Base-by-base conservation (phyloP, 208 protist species). In the Trypanosoma congolense region DNA sequence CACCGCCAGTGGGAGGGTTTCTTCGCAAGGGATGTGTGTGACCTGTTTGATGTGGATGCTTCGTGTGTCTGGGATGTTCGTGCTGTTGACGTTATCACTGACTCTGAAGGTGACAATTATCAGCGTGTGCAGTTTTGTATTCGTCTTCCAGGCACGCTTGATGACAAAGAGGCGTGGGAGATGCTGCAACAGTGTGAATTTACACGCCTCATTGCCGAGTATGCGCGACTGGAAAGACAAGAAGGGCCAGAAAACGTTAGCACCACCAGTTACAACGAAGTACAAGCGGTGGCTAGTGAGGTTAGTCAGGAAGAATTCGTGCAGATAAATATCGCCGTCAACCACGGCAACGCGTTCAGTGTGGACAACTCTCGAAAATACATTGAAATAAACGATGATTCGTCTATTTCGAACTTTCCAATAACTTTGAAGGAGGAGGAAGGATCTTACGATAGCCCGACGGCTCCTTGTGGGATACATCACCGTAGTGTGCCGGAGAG, bases 171-270 rank as follows among this genome's bases (percentile, higher is more conserved):
- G 25, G 25, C 59, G 0, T 2, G 30, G 9, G 31, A 22, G 21
- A 33, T 44, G 33, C 43, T 69, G 40, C 47, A 44, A 35, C 25
- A 61, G 21, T 54, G 60, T 43, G 48, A 69, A 25, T 69, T 69
- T 56, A 44, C 25, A 4, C 38, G 31, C 4, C 42, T 69, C 54
- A 4, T 57, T 26, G 25, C 48, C 26, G 29, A 61, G 0, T 61
- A 61, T 22, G 42, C 57, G 31, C 35, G 55, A 30, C 3, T 61
- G 0, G 38, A 51, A 4, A 33, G 42, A 33, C n/a, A 64, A 24
- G 26, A 29, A 18, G 36, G 41, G 19, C 2, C 1, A 22, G 45
- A 12, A 16, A 12, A 19, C 12, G 33, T 12, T 38, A 12, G 33
- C 33, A 16, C 12, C 12, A 12, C 33, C 33, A 38, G 33, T 12